Evolutionary conservation across 495 filamentous ascomycete genomes (phyloP), one percentile per base, ranked within the genome.

Genomic region (Ascobolus immersus): DNA sequence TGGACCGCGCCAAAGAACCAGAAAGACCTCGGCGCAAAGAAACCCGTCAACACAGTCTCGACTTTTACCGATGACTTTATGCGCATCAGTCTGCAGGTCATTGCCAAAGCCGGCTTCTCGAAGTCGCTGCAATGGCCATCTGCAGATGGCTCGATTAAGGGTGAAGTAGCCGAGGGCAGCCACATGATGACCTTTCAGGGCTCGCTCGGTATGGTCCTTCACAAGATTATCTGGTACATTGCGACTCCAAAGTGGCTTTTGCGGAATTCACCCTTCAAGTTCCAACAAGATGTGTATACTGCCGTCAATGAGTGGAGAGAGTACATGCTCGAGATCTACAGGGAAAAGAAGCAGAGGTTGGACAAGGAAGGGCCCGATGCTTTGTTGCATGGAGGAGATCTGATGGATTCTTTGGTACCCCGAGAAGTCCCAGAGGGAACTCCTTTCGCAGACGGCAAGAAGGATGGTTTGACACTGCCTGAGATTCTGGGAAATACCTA

Each of bases 71-170:
- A 61, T 19, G 69, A 77, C 44, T 61, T 62, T 10, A 71, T 72
- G 60, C 58, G 60, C 26, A 52, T 71, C 40, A 64, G 62, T 26
- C 54, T 78, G 17, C 65, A 75, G 41, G 65, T 77, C 36, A 74
- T 77, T 45, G 67, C 67, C 32, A 60, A 63, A 36, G 67, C 69
- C 30, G 71, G 69, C 0, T 76, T 78, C 42, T 68, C 67, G 10
- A 56, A 70, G 17, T 50, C 53, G 12, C 52, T 72, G 21, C 36
- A 59, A 12, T 74, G 68, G 67, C 62, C 64, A 5, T 57, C 54
- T 12, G 52, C 65, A 42, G 40, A 50, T 21, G 38, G 49, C 33
- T 47, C 52, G 10, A 44, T 48, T 20, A 58, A 51, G 33, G 43
- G 40, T 11, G 52, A 57, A 35, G 53, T 44, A 18, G 55, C 41